phyloP scores from a whole-genome alignment of 768 basidiomycete genomes.

The Gelatoporia subvermispora region DNA sequence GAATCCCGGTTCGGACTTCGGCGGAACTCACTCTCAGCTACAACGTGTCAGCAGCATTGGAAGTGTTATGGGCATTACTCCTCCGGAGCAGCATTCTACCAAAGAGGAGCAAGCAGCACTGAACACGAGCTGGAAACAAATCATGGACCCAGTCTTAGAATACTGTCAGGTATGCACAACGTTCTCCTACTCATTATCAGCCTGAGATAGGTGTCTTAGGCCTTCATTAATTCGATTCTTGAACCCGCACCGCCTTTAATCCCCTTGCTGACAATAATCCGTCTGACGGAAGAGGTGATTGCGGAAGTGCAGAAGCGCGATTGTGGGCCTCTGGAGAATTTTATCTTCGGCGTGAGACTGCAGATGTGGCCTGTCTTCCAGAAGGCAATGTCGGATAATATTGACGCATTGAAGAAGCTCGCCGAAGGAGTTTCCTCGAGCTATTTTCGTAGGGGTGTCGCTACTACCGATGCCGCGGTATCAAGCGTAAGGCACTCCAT shows the following conservation, averaged over 20 bases:
- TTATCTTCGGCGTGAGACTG: constrained; percentile 74
- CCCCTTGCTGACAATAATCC: constrained; percentile 85
- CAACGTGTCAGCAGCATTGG: constrained; percentile 18
- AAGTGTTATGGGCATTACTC: constrained; percentile 8
- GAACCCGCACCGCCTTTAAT: constrained; percentile 72
- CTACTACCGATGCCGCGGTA: constrained; percentile 67
- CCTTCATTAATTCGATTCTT: constrained; percentile 62
- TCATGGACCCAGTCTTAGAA: constrained; percentile 86
- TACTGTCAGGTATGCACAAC: constrained; percentile 64
- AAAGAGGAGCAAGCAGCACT: constrained; percentile 57
- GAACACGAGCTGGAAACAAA: constrained; percentile 81
- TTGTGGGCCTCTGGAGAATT: constrained; percentile 77
- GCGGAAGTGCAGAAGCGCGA: constrained; percentile 70
- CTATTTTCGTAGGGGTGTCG: constrained; percentile 56
- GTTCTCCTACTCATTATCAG: neutral
- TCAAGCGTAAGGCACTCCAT: constrained; percentile 19
- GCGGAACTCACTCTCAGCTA: constrained; percentile 23
- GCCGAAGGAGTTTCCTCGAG: constrained; percentile 65
- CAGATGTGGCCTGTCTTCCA: constrained; percentile 94
- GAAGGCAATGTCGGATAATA: constrained; percentile 79
- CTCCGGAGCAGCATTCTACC: constrained; percentile 15
- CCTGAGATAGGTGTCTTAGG: constrained; percentile 33
- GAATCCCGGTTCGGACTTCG: constrained; percentile 44
- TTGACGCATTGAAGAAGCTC: constrained; percentile 76
- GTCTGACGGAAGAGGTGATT: constrained; percentile 79